Evolutionary conservation across 2,329 filamentous ascomycete genomes (phyloP).

Genomic region (Aspergillus oerlinghausenensis): DNA sequence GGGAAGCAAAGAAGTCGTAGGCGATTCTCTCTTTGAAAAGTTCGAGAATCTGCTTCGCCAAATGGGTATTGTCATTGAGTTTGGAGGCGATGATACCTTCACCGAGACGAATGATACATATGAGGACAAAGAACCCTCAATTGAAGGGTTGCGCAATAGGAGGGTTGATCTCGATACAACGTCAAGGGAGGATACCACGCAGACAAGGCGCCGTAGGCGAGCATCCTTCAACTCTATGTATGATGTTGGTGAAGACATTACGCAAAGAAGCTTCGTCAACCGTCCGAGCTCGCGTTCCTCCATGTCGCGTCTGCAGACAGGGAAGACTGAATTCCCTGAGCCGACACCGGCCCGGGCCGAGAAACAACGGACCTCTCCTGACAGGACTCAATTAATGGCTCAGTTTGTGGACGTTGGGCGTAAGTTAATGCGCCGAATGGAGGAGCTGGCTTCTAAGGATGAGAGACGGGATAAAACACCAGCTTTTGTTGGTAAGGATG

Average conservation of each 20-base stretch:
- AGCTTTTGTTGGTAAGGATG: constrained; percentile 22
- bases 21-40: constrained; percentile 60
- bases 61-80: constrained; percentile 69
- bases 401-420: constrained; percentile 38
- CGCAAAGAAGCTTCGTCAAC: constrained; percentile 36
- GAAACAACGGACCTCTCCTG: constrained; percentile 19
- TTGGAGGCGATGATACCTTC: constrained; percentile 44
- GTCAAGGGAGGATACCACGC: constrained; percentile 25
- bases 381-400: constrained; percentile 35
- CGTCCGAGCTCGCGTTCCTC: constrained; percentile 42
- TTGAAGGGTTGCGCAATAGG: constrained; percentile 20
- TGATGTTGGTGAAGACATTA: constrained; percentile 51
- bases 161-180: constrained; percentile 13
- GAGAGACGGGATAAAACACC: constrained; percentile 11
- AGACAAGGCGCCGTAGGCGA: constrained; percentile 38
- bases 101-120: constrained; percentile 25
- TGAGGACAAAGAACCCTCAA: constrained; percentile 16
- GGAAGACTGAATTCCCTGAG: constrained; percentile 32
- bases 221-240: constrained; percentile 53
- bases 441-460: constrained; percentile 19
- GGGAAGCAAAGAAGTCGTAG: constrained; percentile 55
- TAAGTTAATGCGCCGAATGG: constrained; percentile 30
- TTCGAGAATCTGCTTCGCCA: constrained; percentile 64
- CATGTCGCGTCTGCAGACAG: constrained; percentile 38
- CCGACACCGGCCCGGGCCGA: constrained; percentile 13